A percentile compares a stretch with the other conserved stretches of the same genome.
phyloP scores from a whole-genome alignment of 73 alveolate species.

The Uronychia binucleata region DNA sequence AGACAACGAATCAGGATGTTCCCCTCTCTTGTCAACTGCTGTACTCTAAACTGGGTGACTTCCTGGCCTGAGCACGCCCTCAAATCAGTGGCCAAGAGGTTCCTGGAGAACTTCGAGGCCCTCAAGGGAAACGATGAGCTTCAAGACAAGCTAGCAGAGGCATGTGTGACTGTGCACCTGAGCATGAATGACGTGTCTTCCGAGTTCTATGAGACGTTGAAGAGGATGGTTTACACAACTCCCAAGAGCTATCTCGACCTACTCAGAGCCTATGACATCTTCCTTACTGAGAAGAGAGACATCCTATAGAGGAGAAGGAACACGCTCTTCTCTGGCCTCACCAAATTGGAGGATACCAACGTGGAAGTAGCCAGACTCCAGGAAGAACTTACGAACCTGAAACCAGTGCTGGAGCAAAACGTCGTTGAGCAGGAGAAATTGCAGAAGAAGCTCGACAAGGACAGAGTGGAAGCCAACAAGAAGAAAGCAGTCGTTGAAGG shows the following conservation, averaged over 20 bases:
- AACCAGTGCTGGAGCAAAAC: slow-evolving; percentile 89
- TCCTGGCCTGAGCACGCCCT: slow-evolving; percentile 99
- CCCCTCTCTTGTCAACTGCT: slow-evolving; percentile 87
- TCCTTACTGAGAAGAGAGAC: slow-evolving; percentile 78
- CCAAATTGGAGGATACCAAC: slow-evolving; percentile 91
- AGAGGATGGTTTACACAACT: slow-evolving; percentile 90
- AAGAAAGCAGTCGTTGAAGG: slow-evolving; percentile 64
- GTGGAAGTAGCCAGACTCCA: slow-evolving; percentile 91
- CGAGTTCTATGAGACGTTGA: slow-evolving; percentile 76
- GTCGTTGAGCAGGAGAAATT: slow-evolving; percentile 88
- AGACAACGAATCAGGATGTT: slow-evolving; percentile 82
- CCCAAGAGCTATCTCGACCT: slow-evolving; percentile 96
- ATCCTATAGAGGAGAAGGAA: slow-evolving; percentile 79
- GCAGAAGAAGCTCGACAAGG: slow-evolving; percentile 88
- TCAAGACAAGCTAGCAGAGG: slow-evolving; percentile 60
- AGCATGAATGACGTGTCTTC: slow-evolving; percentile 82
- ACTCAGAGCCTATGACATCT: slow-evolving; percentile 73
- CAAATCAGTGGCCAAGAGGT: slow-evolving; percentile 82
- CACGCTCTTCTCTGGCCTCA: slow-evolving; percentile 87
- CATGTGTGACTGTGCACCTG: slow-evolving; percentile 78
- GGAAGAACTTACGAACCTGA: slow-evolving; percentile 82
- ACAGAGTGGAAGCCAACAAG: slow-evolving; percentile 87
- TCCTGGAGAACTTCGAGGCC: slow-evolving; percentile 72
- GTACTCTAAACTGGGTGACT: slow-evolving; percentile 80
- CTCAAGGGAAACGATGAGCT: slow-evolving; percentile 70